Evolutionary conservation across 2,329 filamentous ascomycete genomes (phyloP).

Genomic region (Sporothrix schenckii): DNA sequence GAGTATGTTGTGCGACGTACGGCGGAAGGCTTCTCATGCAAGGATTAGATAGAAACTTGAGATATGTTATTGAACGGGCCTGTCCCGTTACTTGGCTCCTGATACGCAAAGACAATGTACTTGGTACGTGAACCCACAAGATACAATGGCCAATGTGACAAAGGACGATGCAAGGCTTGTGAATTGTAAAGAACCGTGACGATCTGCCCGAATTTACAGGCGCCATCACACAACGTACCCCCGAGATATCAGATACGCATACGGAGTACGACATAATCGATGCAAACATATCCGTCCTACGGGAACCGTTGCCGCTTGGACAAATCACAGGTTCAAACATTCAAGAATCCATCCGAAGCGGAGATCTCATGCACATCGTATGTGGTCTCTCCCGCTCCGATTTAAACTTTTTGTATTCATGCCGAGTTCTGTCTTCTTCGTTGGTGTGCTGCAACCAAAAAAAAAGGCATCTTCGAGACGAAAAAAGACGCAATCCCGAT

Average conservation of each 20-base stretch:
- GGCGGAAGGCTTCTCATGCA: background rate
- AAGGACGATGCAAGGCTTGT: background rate
- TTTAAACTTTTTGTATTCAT: background rate
- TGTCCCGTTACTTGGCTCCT: no score
- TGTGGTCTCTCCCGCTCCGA: background rate
- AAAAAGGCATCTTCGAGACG: conserved; percentile 10
- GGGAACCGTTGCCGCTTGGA: background rate
- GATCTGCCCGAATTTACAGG: background rate
- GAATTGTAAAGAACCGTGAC: background rate
- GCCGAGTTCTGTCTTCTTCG: background rate
- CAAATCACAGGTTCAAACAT: background rate
- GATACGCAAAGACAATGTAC: no score
- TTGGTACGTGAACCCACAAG: background rate
- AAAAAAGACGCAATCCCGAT: conserved; percentile 19
- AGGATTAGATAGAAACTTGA: no score
- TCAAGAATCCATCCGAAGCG: background rate
- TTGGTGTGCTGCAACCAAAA: background rate
- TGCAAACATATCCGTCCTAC: no score
- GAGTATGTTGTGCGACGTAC: background rate
- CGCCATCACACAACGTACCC: background rate
- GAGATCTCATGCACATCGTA: background rate
- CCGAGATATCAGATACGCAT: background rate
- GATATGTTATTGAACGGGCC: background rate
- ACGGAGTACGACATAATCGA: no score
- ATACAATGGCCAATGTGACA: background rate